Evolutionary conservation across 768 basidiomycete species (phyloP), one percentile per base, ranked within the genome.

Genomic region (Rhizopogon vinicolor): DNA sequence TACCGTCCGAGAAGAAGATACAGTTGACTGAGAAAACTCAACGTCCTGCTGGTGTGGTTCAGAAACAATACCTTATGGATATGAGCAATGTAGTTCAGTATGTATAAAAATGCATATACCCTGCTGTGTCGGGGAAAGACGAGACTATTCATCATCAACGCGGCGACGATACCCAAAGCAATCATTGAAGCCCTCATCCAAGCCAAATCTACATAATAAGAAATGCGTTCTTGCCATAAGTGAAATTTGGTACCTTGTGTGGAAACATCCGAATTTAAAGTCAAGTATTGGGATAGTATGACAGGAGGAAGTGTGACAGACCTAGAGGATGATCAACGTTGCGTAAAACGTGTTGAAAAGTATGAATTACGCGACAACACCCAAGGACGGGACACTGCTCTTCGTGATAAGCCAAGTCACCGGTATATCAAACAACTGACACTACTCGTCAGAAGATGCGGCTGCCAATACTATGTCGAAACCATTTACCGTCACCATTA

Each of bases 51-150:
- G 14, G 73, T 65, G 52, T 72, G 70, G 19, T 71, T 67, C 45
- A 79, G 57, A 62, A 81, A 79, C 16, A 78, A 41, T 9, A 75
- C 68, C 78, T 78, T 45, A 18, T 8, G 12, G 12, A 31, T 43
- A 5, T 9, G 49, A 52, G 55, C 29, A 51, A 43, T 57, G 48
- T 44, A 43, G 16, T 39, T 33, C 18, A 37, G 14, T 0, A 16
- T 19, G 37, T 1, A 41, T 8, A 37, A 3, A 25, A n/a, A 53
- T 44, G 4, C 7, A 55, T 69, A 31, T 61, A 78, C 78, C 50
- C 78, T 68, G 61, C 75, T 75, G 58, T 80, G 76, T 42, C 75
- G 71, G 43, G 78, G 79, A 57, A 77, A 80, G 7, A 80, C 53
- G 5, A 79, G 44, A 31, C 71, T 73, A 58, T 78, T 80, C 66